Evolutionary conservation across 2,329 filamentous ascomycete genomes (phyloP), one percentile per base, ranked within the genome.

Genomic region (Simplicillium sp.): DNA sequence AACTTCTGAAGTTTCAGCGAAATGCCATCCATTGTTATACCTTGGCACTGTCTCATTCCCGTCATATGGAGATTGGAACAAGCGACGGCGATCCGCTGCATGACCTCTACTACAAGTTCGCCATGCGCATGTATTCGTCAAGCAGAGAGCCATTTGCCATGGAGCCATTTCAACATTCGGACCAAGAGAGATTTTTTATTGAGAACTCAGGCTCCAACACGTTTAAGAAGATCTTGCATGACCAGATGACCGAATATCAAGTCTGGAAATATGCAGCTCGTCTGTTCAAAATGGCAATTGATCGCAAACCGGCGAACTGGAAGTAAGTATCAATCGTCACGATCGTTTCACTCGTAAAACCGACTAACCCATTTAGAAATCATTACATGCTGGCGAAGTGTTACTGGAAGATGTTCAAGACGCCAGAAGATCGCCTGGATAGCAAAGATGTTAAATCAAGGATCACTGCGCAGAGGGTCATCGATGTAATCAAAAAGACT

Each of bases 11-110:
- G 39, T 75, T 84, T 45, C 87, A 95, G 57, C 77, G 87, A 28
- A 79, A 78, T 51, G 82, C 87, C 1, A 89, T 94, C 36, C 87
- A 94, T 58, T 90, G 86, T 56, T 87, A 85, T 51, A 77, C 72
- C 0, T 64, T 80, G 32, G 75, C 75, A 0, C 52, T 80, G 12
- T 79, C 75, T 0, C 69, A 78, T 46, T 78, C 71, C 0, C 66
- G 66, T 44, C 58, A 64, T 13, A 60, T 60, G 11, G 60, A 68
- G 3, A 59, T 67, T 1, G 63, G 66, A 11, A 56, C 54, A 3
- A 65, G 66, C 14, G 71, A 73, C 36, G 66, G 67, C 9, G 73
- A 77, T 41, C 66, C 73, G 7, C 57, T 79, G 6, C 70, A 76
- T 45, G 74, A 79, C 45, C 59, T 80, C 16, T 78, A 78, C 47